Percentiles rank a stretch among this genome's conserved stretches.
Conservation (phyloP, 106 monocot species). For the Gastrodia elata region DNA sequence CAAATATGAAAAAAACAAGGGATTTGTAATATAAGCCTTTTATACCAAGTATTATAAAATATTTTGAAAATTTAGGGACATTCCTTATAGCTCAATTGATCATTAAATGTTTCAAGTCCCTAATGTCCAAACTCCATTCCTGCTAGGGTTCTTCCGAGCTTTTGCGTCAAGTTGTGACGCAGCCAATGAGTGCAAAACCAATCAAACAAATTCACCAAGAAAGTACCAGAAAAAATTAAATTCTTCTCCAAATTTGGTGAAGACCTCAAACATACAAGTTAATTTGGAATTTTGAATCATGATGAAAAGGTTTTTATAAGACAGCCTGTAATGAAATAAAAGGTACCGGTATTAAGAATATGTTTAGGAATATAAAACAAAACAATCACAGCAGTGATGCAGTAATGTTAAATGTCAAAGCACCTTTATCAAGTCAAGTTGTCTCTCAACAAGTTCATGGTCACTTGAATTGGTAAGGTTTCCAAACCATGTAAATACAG, state of each 20-base stretch:
- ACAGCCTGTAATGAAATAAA: not conserved
- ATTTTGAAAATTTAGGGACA: too few relatives aligned
- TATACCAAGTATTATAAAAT: too few relatives aligned
- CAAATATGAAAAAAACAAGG: too few relatives aligned
- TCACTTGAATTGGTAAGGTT: conserved; percentile 60
- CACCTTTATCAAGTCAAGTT: conserved; percentile 94
- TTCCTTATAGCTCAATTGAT: too few relatives aligned
- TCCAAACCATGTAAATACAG: conserved; percentile 91
- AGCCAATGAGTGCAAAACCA: not conserved
- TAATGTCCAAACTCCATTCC: too few relatives aligned
- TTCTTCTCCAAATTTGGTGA: not conserved
- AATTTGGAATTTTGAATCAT: not conserved
- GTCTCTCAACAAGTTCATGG: conserved; percentile 89
- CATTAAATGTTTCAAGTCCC: too few relatives aligned
- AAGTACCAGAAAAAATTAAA: not conserved
- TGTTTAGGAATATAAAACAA: not conserved
- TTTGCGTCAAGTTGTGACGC: too few relatives aligned
- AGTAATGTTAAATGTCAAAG: conserved; percentile 2
- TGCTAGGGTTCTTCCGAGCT: too few relatives aligned
- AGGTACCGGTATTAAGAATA: not conserved
- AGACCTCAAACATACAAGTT: not conserved
- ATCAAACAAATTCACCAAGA: not conserved
- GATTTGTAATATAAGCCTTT: too few relatives aligned
- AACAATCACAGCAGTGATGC: not conserved
- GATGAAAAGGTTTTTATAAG: conserved; percentile 2